Evolutionary conservation across 352 stramenopile genomes (phyloP), one percentile per base, ranked within the genome.

Genomic region (Phytophthora sansomeana): DNA sequence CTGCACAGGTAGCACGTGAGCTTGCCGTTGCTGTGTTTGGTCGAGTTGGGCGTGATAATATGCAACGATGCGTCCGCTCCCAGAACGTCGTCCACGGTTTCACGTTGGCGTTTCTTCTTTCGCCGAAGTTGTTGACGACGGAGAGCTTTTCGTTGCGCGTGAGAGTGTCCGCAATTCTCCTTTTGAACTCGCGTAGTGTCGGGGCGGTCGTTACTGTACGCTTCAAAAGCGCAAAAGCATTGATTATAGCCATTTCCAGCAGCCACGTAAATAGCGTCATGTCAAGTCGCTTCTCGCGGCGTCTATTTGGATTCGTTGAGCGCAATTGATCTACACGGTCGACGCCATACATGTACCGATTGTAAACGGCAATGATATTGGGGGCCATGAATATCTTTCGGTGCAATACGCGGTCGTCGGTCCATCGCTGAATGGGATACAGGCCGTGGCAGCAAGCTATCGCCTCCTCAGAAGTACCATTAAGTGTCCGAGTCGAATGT

Each of bases 1-100:
- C 51, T 62, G 16, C 24, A 69, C 38, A 63, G 21, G 9, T 69
- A 62, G 39, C 44, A 58, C 13, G 26, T 56, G 5, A 58, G 36
- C 48, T 57, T 58, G 5, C 57, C 36, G 8, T 51, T 65, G 32
- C 32, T 54, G 42, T 53, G 30, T 16, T 17, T 9, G 0, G 55
- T 46, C 9, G 44, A 58, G 19, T 69, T 63, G n/a, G 61, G 52
- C 0, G 29, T 69, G 19, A 63, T 53, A 14, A 69, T 58, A 21
- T 69, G 35, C 21, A 61, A 13, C 3, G 59, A 68, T 8, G 8
- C 28, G 29, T 58, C 32, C 4, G 24, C n/a, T 1, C 49, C 50
- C 21, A 57, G 50, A 26, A 67, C 16, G 5, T 58, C 43, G 36
- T 58, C 44, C 32, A 53, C 17, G 0, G 13, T 2, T 51, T 58